Evolutionary conservation across 306 rosid genomes (phyloP).

Genomic region (Malus orientalis): DNA sequence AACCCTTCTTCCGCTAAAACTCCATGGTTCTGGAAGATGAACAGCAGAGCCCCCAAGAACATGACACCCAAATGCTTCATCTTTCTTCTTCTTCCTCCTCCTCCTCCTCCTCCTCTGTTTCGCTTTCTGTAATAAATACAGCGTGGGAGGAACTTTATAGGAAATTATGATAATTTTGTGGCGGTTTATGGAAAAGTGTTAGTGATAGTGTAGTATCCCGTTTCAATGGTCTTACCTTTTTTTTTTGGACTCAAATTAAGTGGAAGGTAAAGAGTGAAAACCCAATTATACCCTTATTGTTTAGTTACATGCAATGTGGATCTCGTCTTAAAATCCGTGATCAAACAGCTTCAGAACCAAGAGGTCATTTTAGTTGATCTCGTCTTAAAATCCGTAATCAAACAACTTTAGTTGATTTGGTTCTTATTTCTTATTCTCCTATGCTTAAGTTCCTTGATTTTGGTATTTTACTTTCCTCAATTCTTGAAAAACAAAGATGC

Average conservation of each 20-base stretch:
- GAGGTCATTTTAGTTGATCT: too few relatives aligned
- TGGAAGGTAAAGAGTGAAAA: neutral
- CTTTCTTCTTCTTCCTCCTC: neutral
- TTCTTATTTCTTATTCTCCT: too few relatives aligned
- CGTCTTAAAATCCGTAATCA: too few relatives aligned
- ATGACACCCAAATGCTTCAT: constrained; percentile 34
- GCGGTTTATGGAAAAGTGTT: neutral
- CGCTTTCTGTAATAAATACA: neutral
- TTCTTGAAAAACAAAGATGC: too few relatives aligned
- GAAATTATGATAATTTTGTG: neutral
- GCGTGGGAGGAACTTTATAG: neutral
- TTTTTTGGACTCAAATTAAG: too few relatives aligned
- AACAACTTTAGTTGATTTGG: too few relatives aligned
- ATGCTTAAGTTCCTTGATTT: too few relatives aligned
- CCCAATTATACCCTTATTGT: neutral
- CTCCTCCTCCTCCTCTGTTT: neutral
- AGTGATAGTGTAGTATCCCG: neutral
- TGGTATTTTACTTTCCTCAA: too few relatives aligned
- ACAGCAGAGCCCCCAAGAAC: constrained; percentile 21
- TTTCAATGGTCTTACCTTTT: neutral
- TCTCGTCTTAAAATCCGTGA: too few relatives aligned
- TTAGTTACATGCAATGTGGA: too few relatives aligned
- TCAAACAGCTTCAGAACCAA: too few relatives aligned
- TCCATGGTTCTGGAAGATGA: constrained; percentile 13
- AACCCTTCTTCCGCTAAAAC: constrained; percentile 55